Conservation (phyloP, 768 basidiomycete genomes). For the Harrya chromipes region DNA sequence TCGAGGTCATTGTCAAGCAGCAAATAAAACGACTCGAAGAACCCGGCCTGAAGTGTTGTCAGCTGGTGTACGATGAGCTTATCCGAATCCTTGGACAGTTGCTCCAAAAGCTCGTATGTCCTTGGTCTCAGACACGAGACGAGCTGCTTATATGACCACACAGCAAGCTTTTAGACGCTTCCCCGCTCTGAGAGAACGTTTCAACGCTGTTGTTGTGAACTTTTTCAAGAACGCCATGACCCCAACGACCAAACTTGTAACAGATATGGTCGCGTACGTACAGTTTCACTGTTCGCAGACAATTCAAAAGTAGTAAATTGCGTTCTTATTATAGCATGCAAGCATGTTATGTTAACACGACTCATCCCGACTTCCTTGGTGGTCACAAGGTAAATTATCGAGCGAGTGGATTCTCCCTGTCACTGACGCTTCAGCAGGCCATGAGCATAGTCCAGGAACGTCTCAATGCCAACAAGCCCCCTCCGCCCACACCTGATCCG, state of each 20-base stretch:
- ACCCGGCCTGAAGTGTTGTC: constrained; percentile 89
- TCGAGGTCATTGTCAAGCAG: constrained; percentile 98
- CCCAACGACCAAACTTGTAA: constrained; percentile 92
- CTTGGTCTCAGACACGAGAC: background rate
- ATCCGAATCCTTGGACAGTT: constrained; percentile 94
- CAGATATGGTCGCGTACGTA: constrained; percentile 86
- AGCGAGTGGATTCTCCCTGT: background rate
- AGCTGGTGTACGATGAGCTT: constrained; percentile 94
- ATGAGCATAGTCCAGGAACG: constrained; percentile 85
- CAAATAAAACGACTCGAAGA: constrained; percentile 98
- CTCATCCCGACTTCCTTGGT: constrained; percentile 96
- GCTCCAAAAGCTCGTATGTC: constrained; percentile 79
- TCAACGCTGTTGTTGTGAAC: constrained; percentile 93
- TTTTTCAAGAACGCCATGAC: constrained; percentile 95
- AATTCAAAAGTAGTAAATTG: constrained; percentile 1
- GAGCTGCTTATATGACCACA: constrained; percentile 5
- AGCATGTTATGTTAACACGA: constrained; percentile 98
- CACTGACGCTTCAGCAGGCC: constrained; percentile 48
- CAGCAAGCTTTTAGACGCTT: constrained; percentile 96
- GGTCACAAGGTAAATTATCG: constrained; percentile 71
- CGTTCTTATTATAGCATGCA: constrained; percentile 67
- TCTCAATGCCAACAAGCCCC: constrained; percentile 78
- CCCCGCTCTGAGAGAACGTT: constrained; percentile 93
- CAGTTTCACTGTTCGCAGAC: background rate
- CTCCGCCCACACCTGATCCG: constrained; percentile 51